Percentiles rank a stretch among this genome's conserved stretches.
Evolutionary conservation across 257 asterid species (phyloP).

Genomic region (Nicotiana noctiflora): DNA sequence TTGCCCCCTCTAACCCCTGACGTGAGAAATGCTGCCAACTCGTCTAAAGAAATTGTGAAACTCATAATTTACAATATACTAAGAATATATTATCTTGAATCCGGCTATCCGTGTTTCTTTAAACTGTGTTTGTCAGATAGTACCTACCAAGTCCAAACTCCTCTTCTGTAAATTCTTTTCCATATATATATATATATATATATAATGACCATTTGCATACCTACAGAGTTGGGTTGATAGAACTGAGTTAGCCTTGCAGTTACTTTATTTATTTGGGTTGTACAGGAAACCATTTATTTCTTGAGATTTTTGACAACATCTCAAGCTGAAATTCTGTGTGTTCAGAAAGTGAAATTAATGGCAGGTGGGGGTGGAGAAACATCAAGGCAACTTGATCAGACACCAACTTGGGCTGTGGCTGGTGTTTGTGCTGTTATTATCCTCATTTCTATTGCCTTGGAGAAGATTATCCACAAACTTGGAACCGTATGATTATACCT

Average conservation of each 20-base stretch:
- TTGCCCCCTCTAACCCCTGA: not conserved
- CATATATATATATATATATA: not conserved
- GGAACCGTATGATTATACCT: constrained; percentile 39
- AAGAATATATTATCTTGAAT: not conserved
- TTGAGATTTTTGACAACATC: not conserved
- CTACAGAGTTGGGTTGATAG: no score
- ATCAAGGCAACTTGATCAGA: constrained; percentile 55
- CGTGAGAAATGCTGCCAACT: not conserved
- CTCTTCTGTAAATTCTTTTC: not conserved
- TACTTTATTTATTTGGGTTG: not conserved
- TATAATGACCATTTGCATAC: not conserved
- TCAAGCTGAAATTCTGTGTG: not conserved
- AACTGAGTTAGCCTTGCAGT: no score
- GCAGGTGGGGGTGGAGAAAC: constrained; percentile 30
- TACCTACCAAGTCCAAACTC: not conserved
- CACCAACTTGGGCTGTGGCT: constrained; percentile 94
- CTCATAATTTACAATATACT: no score
- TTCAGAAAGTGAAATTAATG: constrained; percentile 25
- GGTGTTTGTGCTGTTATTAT: constrained; percentile 75
- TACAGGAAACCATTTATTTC: not conserved
- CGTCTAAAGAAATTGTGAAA: no score
- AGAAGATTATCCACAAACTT: constrained; percentile 67
- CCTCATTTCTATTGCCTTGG: constrained; percentile 59
- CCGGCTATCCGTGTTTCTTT: not conserved
- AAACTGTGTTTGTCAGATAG: not conserved